Conservation (phyloP, 352 stramenopile genomes). For the Phytophthora syringae region DNA sequence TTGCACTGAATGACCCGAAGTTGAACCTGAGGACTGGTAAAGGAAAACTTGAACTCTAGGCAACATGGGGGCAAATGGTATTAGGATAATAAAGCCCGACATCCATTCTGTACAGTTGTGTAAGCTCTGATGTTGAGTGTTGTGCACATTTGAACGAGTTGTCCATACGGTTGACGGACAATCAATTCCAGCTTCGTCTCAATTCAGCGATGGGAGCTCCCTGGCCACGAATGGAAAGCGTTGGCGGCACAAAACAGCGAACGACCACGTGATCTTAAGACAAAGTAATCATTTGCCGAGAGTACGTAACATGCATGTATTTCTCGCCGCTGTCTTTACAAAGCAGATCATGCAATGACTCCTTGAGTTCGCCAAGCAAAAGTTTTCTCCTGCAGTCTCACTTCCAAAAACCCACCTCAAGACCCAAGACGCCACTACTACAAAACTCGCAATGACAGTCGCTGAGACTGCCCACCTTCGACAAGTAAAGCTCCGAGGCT, state of each 20-base stretch:
- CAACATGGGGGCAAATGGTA: no score
- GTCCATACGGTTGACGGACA: no score
- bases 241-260: slow-evolving; percentile 14
- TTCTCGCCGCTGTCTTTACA: no score
- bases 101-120: no score
- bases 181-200: no score
- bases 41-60: no score
- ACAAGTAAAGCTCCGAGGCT: slow-evolving; percentile 34
- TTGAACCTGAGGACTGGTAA: not conserved
- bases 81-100: no score
- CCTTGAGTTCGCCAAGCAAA: no score
- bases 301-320: no score
- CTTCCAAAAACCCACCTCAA: slow-evolving; percentile 7
- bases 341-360: slow-evolving; percentile 5
- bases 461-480: not conserved
- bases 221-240: not conserved
- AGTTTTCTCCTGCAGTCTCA: not conserved
- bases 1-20: not conserved
- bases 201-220: no score
- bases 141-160: no score
- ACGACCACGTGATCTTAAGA: slow-evolving; percentile 8
- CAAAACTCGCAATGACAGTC: not conserved
- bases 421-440: not conserved
- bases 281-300: slow-evolving; percentile 18
- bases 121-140: no score